Conservation (phyloP, 2,329 filamentous ascomycete genomes). For the Phialemonium atrogriseum region DNA sequence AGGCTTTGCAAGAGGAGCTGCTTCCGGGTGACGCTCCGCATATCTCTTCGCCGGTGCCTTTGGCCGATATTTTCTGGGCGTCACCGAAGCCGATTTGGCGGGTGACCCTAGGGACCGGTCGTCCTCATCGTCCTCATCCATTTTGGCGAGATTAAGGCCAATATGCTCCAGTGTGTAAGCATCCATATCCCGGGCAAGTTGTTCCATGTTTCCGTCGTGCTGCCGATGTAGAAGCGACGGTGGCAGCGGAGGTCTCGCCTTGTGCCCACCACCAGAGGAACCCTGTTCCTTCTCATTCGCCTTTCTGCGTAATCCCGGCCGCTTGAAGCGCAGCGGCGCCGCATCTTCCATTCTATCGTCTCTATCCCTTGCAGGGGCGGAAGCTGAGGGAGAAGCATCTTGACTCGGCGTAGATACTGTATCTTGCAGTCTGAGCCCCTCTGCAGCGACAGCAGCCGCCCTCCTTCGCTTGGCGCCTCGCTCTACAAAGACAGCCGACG, state of each 20-base stretch:
- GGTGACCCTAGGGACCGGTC: constrained; percentile 6
- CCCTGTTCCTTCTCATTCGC: neutral
- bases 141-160: constrained; percentile 39
- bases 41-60: constrained; percentile 47
- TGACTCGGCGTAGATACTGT: too few relatives aligned
- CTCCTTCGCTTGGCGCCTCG: constrained; percentile 10
- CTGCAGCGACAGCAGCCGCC: too few relatives aligned
- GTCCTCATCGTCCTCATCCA: constrained; percentile 31
- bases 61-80: constrained; percentile 37
- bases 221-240: constrained; percentile 9
- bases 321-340: constrained; percentile 4
- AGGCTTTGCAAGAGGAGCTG: constrained; percentile 6
- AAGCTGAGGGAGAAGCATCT: too few relatives aligned
- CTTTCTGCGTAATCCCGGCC: constrained; percentile 5
- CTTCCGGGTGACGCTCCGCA: constrained; percentile 45
- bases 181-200: constrained; percentile 47
- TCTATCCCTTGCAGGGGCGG: too few relatives aligned
- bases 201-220: constrained; percentile 34
- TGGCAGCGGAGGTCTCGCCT: constrained; percentile 8
- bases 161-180: constrained; percentile 52
- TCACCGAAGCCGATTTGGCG: neutral
- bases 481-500: constrained; percentile 15
- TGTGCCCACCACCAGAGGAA: constrained; percentile 3
- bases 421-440: too few relatives aligned
- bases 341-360: constrained; percentile 1